Evolutionary conservation across 2,329 filamentous ascomycete genomes (phyloP).

Genomic region (Sclerotinia spermophila): DNA sequence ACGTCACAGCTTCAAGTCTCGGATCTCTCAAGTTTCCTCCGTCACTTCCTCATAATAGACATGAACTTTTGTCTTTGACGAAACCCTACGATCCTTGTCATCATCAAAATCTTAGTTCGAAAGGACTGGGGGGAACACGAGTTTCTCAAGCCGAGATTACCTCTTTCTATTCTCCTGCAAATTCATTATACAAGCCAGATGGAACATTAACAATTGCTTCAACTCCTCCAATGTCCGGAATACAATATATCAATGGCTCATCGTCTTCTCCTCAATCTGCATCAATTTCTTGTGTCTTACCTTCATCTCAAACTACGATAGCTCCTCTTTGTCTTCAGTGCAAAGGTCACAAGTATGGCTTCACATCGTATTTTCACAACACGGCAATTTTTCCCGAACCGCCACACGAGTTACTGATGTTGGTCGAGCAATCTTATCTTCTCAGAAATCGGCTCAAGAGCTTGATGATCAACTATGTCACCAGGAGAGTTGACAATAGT

Average conservation of each 20-base stretch:
- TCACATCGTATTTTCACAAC: slow-evolving; percentile 34
- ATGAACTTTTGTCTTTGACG: slow-evolving; percentile 1
- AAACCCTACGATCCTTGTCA: slow-evolving; percentile 1
- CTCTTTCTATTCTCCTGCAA: slow-evolving; percentile 10
- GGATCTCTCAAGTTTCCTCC: slow-evolving; percentile 12
- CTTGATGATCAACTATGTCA: slow-evolving; percentile 28
- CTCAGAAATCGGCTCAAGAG: slow-evolving; percentile 29
- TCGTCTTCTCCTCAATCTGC: neutral
- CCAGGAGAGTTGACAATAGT: slow-evolving; percentile 19
- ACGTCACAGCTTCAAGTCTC: neutral
- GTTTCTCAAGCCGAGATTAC: slow-evolving; percentile 4
- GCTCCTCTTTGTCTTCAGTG: slow-evolving; percentile 25
- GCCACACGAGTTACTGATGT: slow-evolving; percentile 28
- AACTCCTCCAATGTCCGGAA: slow-evolving; percentile 8
- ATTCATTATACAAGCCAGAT: slow-evolving; percentile 11
- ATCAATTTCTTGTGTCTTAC: neutral
- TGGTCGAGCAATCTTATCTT: slow-evolving; percentile 30
- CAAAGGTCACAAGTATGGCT: slow-evolving; percentile 30
- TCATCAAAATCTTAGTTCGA: neutral
- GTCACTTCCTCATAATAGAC: slow-evolving; percentile 2
- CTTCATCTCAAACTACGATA: neutral
- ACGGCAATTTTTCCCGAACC: slow-evolving; percentile 25
- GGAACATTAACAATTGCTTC: slow-evolving; percentile 2
- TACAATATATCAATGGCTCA: neutral
- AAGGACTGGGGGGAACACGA: neutral